Conservation (phyloP, 805 yeast genomes). For the Myxozyma neotropica region DNA sequence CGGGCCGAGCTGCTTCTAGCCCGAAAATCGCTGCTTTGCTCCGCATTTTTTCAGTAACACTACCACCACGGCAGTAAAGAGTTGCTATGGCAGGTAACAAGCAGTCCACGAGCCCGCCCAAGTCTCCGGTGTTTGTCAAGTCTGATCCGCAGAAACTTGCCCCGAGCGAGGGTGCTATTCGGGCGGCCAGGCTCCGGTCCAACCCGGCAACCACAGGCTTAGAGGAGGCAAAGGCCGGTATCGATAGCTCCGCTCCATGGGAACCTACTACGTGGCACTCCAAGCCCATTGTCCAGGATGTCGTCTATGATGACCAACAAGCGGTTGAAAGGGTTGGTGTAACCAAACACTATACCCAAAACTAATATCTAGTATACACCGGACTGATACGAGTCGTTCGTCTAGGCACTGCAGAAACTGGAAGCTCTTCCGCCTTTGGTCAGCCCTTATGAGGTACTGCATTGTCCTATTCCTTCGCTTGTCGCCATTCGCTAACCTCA, state of each 20-base stretch:
- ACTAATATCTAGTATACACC: not conserved
- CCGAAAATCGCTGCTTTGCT: no score
- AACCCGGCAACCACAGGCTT: slow-evolving; percentile 36
- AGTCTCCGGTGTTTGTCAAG: slow-evolving; percentile 33
- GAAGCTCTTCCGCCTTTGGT: slow-evolving; percentile 50
- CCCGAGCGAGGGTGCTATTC: slow-evolving; percentile 45
- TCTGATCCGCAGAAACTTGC: slow-evolving; percentile 43
- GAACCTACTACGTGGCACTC: slow-evolving; percentile 49
- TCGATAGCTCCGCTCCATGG: slow-evolving; percentile 39
- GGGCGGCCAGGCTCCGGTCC: slow-evolving; percentile 47
- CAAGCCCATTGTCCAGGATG: slow-evolving; percentile 50
- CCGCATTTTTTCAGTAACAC: no score
- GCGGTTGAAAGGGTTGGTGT: slow-evolving; percentile 41
- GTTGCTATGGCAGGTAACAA: not conserved
- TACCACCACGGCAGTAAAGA: no score
- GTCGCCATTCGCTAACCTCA: not conserved
- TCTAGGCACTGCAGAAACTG: slow-evolving; percentile 45
- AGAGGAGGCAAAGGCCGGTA: not conserved
- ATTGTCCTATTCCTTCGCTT: not conserved
- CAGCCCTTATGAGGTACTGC: slow-evolving; percentile 42
- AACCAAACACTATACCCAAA: not conserved
- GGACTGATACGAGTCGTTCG: not conserved
- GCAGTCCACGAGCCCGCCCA: not conserved
- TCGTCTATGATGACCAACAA: slow-evolving; percentile 45
- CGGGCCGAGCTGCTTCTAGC: no score